A percentile compares a stretch with the other conserved stretches of the same genome.
Evolutionary conservation across 2,329 filamentous ascomycete species (phyloP).

Genomic region (Microdochium paspali): DNA sequence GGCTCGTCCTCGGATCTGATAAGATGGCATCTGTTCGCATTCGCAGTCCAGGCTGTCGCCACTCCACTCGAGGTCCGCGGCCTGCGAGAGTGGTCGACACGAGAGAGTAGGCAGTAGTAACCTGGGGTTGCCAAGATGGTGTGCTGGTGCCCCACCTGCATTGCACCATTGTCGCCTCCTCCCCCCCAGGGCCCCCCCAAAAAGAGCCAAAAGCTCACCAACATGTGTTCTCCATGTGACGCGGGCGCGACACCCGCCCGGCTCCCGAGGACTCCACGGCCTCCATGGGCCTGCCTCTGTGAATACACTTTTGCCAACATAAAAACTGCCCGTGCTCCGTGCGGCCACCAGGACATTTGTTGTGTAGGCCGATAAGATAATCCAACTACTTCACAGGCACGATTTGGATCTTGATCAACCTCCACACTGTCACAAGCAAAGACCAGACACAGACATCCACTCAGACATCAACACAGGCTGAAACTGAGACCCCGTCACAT

Average conservation of each 20-base stretch:
- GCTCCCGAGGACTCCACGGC: background rate
- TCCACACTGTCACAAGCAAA: too few species aligned
- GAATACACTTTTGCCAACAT: too few species aligned
- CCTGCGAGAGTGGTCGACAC: background rate
- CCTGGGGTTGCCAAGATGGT: too few species aligned
- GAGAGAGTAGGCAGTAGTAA: too few species aligned
- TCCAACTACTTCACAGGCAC: too few species aligned
- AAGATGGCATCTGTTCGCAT: slow-evolving; percentile 3
- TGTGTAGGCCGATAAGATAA: too few species aligned
- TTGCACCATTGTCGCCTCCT: background rate
- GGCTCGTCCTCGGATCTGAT: slow-evolving; percentile 2
- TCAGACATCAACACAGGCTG: background rate
- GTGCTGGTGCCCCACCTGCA: background rate
- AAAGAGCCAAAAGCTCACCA: too few species aligned
- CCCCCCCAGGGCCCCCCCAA: too few species aligned
- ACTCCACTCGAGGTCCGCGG: background rate
- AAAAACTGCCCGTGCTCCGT: too few species aligned
- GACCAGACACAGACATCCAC: too few species aligned
- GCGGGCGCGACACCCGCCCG: background rate
- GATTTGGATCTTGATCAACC: too few species aligned
- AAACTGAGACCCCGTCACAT: background rate
- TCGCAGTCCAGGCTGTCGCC: background rate
- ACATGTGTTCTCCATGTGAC: background rate
- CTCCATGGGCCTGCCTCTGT: background rate
- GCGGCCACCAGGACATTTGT: too few species aligned